These are phyloP conservation scores for Ophiostoma ulmi DNA, from an alignment of 2,329 filamentous ascomycete species.

Conservation along the genomic window DNA sequence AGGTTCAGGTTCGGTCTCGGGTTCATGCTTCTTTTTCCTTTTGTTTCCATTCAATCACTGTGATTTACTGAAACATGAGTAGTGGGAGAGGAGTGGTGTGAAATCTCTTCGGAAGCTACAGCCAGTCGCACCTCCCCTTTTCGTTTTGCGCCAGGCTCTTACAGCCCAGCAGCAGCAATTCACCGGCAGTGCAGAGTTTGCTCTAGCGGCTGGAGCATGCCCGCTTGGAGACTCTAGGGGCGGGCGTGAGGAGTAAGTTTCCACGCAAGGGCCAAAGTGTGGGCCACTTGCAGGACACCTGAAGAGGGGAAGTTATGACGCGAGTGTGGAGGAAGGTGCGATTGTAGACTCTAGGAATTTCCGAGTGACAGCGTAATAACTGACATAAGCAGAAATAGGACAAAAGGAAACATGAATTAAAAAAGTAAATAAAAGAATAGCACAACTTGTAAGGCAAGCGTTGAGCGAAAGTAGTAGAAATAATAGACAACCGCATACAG, in stretches of 20 bases:
- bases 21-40: background rate
- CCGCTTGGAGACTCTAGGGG: background rate
- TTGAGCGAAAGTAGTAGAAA: too few species aligned
- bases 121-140: constrained; percentile 14
- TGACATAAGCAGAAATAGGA: background rate
- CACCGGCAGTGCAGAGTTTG: constrained; percentile 15
- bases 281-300: background rate
- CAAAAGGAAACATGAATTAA: background rate
- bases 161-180: background rate
- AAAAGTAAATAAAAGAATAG: background rate
- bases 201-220: constrained; percentile 1
- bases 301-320: constrained; percentile 10
- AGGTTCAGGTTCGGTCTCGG: too few species aligned
- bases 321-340: constrained; percentile 6
- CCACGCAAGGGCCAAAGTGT: background rate
- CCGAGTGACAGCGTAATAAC: background rate
- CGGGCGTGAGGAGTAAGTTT: background rate
- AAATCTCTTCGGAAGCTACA: constrained; percentile 5
- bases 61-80: background rate
- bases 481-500: background rate
- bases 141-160: background rate
- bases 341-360: background rate
- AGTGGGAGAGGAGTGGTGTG: background rate
- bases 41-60: background rate
- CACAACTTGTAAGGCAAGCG: too few species aligned